Conservation (phyloP, 306 rosid species). For the Cicer pinnatifidum region DNA sequence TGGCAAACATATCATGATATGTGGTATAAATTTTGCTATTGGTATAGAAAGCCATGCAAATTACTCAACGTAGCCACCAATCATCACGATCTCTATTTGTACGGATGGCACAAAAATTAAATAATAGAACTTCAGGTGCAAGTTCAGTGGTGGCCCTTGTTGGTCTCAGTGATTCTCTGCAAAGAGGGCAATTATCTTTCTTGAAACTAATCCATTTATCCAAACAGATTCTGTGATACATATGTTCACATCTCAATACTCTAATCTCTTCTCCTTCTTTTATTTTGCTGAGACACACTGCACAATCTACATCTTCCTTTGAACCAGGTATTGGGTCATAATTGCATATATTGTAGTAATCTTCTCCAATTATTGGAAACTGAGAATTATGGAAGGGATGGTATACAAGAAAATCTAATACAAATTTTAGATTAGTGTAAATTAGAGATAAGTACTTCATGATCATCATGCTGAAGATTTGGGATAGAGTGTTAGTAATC, state of each 20-base stretch:
- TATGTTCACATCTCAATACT: slow-evolving; percentile 53
- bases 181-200: slow-evolving; percentile 51
- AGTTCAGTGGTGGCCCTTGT: neutral
- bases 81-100: slow-evolving; percentile 4
- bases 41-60: neutral
- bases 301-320: slow-evolving; percentile 45
- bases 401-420: slow-evolving; percentile 39
- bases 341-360: neutral
- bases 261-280: slow-evolving; percentile 23
- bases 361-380: neutral
- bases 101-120: slow-evolving; percentile 37
- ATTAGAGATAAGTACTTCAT: neutral
- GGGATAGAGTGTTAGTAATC: neutral
- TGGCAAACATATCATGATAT: too few relatives aligned
- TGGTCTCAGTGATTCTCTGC: neutral
- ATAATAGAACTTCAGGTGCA: slow-evolving; percentile 36
- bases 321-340: neutral
- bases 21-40: too few relatives aligned
- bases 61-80: slow-evolving; percentile 59
- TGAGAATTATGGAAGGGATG: slow-evolving; percentile 41
- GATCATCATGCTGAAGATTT: neutral
- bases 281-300: slow-evolving; percentile 52
- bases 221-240: slow-evolving; percentile 53
- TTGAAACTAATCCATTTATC: slow-evolving; percentile 46
- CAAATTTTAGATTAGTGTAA: slow-evolving; percentile 37